Evolutionary conservation across 179 eudicot genomes (phyloP).

Genomic region (Silene noctiflora): DNA sequence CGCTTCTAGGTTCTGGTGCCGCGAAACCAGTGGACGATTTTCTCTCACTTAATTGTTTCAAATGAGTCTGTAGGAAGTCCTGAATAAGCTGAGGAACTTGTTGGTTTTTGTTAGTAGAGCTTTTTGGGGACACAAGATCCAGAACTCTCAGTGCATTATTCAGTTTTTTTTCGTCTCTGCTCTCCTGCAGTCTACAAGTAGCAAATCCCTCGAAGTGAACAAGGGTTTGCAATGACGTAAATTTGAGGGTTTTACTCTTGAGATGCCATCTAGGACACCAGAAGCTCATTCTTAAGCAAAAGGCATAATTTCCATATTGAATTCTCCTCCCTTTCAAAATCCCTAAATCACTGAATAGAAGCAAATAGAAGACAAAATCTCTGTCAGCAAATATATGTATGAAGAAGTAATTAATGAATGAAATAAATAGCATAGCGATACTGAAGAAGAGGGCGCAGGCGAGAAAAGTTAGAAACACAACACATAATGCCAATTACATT

Average conservation of each 20-base stretch:
- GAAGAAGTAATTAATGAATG: not conserved
- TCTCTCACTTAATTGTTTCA: slow-evolving; percentile 15
- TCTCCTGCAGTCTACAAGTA: slow-evolving; percentile 21
- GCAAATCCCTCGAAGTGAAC: slow-evolving; percentile 23
- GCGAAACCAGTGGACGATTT: slow-evolving; percentile 11
- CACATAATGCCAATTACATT: not conserved
- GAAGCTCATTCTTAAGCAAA: slow-evolving; percentile 23
- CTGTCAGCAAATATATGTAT: not conserved
- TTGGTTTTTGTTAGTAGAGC: slow-evolving; percentile 14
- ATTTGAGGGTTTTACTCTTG: slow-evolving; percentile 9
- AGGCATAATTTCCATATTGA: slow-evolving; percentile 4
- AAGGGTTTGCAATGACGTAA: slow-evolving; percentile 4
- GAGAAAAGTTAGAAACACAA: not conserved
- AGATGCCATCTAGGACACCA: slow-evolving; percentile 19
- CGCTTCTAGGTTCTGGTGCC: slow-evolving; percentile 1
- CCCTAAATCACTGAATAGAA: not conserved
- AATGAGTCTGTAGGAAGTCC: slow-evolving; percentile 30
- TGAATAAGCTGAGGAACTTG: slow-evolving; percentile 30
- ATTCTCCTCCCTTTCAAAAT: not conserved
- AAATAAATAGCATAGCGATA: not conserved
- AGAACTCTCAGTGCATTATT: slow-evolving; percentile 32
- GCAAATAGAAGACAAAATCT: not conserved
- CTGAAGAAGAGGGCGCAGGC: not conserved
- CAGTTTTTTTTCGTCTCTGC: slow-evolving; percentile 10
- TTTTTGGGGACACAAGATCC: slow-evolving; percentile 37